These are phyloP conservation scores for Oemleria cerasiformis DNA, from an alignment of 306 rosid genomes.

Conservation along the genomic window DNA sequence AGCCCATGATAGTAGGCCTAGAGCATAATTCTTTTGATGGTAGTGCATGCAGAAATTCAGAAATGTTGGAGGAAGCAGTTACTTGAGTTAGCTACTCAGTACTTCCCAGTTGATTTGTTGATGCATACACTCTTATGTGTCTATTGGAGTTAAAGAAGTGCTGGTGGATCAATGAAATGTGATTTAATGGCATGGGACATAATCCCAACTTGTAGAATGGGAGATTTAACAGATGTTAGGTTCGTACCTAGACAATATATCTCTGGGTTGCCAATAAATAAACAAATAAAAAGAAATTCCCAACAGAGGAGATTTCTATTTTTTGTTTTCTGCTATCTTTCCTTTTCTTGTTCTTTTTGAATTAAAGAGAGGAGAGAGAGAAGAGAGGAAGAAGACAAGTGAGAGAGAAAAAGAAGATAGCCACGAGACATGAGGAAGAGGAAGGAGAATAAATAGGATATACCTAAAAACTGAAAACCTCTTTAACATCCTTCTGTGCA, in stretches of 20 bases:
- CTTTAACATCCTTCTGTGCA: too few relatives aligned
- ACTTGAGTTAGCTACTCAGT: not conserved
- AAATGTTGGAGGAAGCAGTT: not conserved
- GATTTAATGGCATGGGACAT: too few relatives aligned
- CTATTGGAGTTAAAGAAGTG: conserved; percentile 3
- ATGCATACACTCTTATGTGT: not conserved
- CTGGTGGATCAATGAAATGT: too few relatives aligned
- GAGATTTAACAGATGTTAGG: not conserved
- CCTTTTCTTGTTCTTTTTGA: too few relatives aligned
- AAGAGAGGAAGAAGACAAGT: not conserved
- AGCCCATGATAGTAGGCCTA: conserved; percentile 1
- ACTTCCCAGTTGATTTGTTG: conserved; percentile 1
- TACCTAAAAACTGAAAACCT: too few relatives aligned
- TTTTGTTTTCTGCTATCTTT: not conserved
- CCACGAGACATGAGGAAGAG: not conserved
- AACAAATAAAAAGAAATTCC: not conserved
- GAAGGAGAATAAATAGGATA: too few relatives aligned
- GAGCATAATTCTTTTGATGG: not conserved
- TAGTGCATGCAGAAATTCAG: not conserved
- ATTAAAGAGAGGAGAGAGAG: not conserved
- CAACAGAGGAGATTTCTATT: not conserved
- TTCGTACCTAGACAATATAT: not conserved
- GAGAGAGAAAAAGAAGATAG: not conserved
- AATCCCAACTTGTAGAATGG: not conserved
- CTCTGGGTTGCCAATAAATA: not conserved